Base-by-base conservation (phyloP, 2,329 filamentous ascomycete species). In the Phymatotrichopsis omnivora region DNA sequence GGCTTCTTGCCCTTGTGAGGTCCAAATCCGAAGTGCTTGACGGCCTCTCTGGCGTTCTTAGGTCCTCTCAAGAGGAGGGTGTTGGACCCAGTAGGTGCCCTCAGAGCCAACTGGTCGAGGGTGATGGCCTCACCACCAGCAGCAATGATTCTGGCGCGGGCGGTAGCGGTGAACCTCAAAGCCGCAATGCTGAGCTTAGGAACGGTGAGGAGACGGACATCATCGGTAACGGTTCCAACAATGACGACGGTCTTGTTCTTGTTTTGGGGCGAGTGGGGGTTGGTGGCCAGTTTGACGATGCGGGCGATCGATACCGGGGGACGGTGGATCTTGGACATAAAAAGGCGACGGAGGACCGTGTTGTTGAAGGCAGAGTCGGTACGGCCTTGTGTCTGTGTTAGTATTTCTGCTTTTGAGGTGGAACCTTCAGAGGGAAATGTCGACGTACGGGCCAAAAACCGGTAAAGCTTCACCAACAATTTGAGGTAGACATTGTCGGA, bases 21-120 rank as follows among this genome's bases (percentile, higher is more conserved):
- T 60, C 91, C 93, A 63, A 98, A 83, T 67, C 93, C 91, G 67
- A 98, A 98, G 76, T 98, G 93, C 83, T 93, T 96, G 70, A 96
- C 75, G 56, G 91, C 85, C 80, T 98, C 91, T 67, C 91, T 82
- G 62, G 85, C 70, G 73, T 96, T 96, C 85, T 95, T 98, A 70
- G 91, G 87, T 58, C 91, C 91, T 69, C 91, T 85, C 67, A 98
- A 82, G 63, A 96, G 80, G 62, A 98, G 76, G 58, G 91, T 96
- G 80, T 96, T 95, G 74, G 81, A 80, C 64, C 91, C 91, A 60
- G 89, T 98, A 59, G 91, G 91, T 62, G 87, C 81, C 66, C 89
- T 82, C 64, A 94, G 80, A 60, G 91, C 91, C 61, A 98, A 80
- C 78, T 98, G 89, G 68, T 98, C 91, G 63, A 98, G 78, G 61